A percentile compares a stretch with the other conserved stretches of the same genome.
Evolutionary conservation across 2,329 filamentous ascomycete species (phyloP).

Genomic region (Zasmidium cellare): DNA sequence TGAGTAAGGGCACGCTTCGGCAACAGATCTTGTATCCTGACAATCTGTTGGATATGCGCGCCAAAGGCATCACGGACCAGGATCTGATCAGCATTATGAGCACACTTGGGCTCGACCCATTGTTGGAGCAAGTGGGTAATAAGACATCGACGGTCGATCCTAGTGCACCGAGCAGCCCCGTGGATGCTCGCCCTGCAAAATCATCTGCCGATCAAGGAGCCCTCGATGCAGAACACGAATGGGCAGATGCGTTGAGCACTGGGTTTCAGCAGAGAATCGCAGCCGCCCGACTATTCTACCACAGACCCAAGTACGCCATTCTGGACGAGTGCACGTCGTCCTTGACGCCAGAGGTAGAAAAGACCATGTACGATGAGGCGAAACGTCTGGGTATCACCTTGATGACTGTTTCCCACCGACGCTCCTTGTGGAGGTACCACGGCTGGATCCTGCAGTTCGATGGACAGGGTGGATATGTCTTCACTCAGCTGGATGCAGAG

Average conservation of each 20-base stretch:
- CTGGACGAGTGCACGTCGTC: conserved; percentile 94
- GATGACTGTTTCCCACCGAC: conserved; percentile 91
- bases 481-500: conserved; percentile 87
- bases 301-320: conserved; percentile 89
- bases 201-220: conserved; percentile 43
- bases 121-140: conserved; percentile 70
- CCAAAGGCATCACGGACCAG: conserved; percentile 76
- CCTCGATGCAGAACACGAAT: conserved; percentile 94
- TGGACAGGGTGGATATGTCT: conserved; percentile 87
- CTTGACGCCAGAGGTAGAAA: conserved; percentile 93
- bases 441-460: conserved; percentile 94
- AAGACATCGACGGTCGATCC: conserved; percentile 10
- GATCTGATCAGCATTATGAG: conserved; percentile 76
- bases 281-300: conserved; percentile 94
- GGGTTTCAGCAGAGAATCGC: conserved; percentile 94
- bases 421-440: conserved; percentile 96
- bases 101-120: conserved; percentile 77
- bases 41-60: conserved; percentile 79
- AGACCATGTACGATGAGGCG: conserved; percentile 95
- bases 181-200: conserved; percentile 13
- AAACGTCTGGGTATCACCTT: conserved; percentile 89
- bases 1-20: conserved; percentile 86
- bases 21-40: conserved; percentile 98
- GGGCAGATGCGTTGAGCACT: conserved; percentile 89
- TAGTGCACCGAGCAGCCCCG: conserved; percentile 13